Evolutionary conservation across 1,284 basidiomycete species (phyloP), one percentile per base, ranked within the genome.

Genomic region (Vanrija pseudolonga): DNA sequence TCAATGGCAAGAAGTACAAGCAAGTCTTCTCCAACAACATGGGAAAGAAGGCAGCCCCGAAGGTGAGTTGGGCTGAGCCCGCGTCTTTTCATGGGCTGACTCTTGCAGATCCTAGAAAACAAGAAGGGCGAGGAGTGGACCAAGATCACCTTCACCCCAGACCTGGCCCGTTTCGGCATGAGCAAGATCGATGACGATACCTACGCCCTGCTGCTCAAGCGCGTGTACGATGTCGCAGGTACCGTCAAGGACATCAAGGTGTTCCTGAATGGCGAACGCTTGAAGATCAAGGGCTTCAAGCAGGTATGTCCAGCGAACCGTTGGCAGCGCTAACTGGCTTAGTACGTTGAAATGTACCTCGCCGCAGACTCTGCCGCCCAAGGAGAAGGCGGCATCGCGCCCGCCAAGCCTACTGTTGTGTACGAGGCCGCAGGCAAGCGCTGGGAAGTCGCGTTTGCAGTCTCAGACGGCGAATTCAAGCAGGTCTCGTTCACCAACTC

Each of bases 401-500:
- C 85, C 55, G 69, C 79, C 4, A 98, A 97, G 76, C 86, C 84
- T 6, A 80, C 83, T 1, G 77, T 97, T 63, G 84, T 98, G 57
- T 90, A 91, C 74, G 95, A 98, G 72, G 80, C 85, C 52, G 79
- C 88, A 57, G 80, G 83, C 45, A 65, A 69, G 37, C 87, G 92
- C 15, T 99, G 96, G 96, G 96, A 98, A 73, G 83, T 98, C 22
- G 96, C 89, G 0, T 98, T 98, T 71, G 88, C 93, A 0, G 84
- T 96, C 12, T 97, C 95, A 0, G 80, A 81, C 36, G 92, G 93
- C 23, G 80, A 86, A 38, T 90, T 90, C 76, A 88, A 91, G 69
- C 91, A 95, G 55, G 91, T 98, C 38, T 97, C 96, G 15, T 99
- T 98, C 71, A 93, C 92, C 67, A 99, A 99, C 78, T 93, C 93